These are phyloP conservation scores for Podospora tetraspora DNA, from an alignment of 495 filamentous ascomycete genomes.

Conservation along the genomic window DNA sequence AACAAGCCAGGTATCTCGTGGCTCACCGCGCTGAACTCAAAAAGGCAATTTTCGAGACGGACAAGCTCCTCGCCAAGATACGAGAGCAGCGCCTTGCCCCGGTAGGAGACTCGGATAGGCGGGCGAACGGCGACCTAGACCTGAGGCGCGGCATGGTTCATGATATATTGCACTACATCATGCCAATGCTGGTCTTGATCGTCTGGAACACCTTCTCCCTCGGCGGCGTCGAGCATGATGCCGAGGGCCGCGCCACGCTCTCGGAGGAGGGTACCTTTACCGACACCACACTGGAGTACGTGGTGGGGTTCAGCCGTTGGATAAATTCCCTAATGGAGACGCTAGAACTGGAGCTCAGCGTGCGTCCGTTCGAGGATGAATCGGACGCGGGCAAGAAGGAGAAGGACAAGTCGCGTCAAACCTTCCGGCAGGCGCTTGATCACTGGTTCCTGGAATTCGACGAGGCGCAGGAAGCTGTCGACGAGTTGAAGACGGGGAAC, in stretches of 20 bases:
- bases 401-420: not conserved
- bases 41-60: not conserved
- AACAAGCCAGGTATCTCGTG: not conserved
- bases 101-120: not conserved
- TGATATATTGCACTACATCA: not conserved
- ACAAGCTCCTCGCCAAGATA: not conserved
- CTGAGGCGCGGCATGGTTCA: not conserved
- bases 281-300: constrained; percentile 2
- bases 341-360: not conserved
- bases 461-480: not conserved
- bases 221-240: constrained; percentile 5
- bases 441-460: not conserved
- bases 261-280: constrained; percentile 8
- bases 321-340: not conserved
- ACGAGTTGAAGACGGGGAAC: not conserved
- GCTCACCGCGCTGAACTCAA: not conserved
- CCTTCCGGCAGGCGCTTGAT: not conserved
- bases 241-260: not conserved
- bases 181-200: constrained; percentile 14
- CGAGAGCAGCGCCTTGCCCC: not conserved
- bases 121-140: not conserved
- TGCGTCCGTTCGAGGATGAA: not conserved
- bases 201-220: constrained; percentile 11
- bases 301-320: constrained; percentile 9
- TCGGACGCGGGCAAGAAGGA: not conserved